Conservation (phyloP, 768 basidiomycete genomes). For the Suillus brevipes region DNA sequence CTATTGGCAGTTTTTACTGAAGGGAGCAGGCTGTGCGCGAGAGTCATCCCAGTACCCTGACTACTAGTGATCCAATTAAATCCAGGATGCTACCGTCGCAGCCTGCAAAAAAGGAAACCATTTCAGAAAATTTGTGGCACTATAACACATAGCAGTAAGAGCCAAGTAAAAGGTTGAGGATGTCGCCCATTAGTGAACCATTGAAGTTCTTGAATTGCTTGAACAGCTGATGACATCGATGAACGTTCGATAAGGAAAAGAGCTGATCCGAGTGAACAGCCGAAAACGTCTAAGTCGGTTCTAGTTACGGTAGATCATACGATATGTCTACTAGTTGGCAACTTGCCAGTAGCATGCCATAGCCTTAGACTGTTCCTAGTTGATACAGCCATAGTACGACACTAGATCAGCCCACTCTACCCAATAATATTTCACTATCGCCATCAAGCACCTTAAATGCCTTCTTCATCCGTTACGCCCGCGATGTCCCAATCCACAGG, state of each 20-base stretch:
- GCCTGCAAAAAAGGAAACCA: neutral
- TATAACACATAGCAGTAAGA: neutral
- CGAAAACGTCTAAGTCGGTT: constrained; percentile 3
- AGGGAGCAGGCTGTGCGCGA: neutral
- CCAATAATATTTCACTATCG: constrained; percentile 7
- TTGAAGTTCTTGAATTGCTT: neutral
- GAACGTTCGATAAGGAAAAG: neutral
- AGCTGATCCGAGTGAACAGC: neutral
- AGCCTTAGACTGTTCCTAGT: neutral
- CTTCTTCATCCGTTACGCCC: neutral
- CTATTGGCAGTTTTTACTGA: neutral
- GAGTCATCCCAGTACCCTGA: neutral
- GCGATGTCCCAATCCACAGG: constrained; percentile 4
- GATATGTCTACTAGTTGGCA: neutral
- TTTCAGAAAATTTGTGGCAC: neutral
- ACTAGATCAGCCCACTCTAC: constrained; percentile 2
- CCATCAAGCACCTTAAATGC: constrained; percentile 4
- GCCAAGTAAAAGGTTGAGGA: neutral
- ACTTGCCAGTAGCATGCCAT: neutral
- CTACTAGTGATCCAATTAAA: neutral
- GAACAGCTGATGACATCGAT: neutral
- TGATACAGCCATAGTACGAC: neutral
- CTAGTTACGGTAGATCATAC: neutral
- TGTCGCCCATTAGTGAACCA: neutral
- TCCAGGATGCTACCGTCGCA: neutral